Conservation (phyloP, 2,329 filamentous ascomycete genomes). For the Orbilia oligospora region DNA sequence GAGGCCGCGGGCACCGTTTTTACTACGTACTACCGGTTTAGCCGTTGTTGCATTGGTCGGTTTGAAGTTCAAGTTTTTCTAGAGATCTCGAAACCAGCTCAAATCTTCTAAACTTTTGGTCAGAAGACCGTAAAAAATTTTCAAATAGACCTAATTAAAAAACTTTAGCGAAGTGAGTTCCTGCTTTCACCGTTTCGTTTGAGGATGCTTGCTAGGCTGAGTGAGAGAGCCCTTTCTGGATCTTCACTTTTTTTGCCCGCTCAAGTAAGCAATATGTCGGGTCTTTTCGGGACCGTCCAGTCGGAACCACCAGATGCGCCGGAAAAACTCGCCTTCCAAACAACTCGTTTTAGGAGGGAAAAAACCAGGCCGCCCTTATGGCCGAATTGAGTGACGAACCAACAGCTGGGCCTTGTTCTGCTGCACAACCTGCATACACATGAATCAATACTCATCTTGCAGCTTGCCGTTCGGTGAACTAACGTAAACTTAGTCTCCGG, state of each 20-base stretch:
- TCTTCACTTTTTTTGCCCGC: neutral
- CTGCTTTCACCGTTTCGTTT: constrained; percentile 20
- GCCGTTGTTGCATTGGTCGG: constrained; percentile 10
- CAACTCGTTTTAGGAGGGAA: constrained; percentile 1
- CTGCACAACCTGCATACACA: neutral
- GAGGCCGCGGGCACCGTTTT: constrained; percentile 23
- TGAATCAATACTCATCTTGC: constrained; percentile 12
- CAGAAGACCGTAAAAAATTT: constrained; percentile 16
- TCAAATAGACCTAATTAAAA: neutral
- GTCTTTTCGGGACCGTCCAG: constrained; percentile 36
- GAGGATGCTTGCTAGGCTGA: constrained; percentile 18
- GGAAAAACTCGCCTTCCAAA: constrained; percentile 11
- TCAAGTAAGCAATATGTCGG: constrained; percentile 29
- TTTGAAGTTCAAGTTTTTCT: constrained; percentile 1
- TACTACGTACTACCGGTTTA: neutral
- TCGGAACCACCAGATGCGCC: neutral
- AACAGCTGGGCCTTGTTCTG: constrained; percentile 14
- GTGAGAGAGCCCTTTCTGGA: neutral
- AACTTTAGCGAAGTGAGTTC: constrained; percentile 29
- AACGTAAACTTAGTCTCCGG: neutral
- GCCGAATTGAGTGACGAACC: neutral
- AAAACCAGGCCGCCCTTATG: constrained; percentile 27
- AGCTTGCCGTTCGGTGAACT: neutral
- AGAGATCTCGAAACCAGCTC: constrained; percentile 30
- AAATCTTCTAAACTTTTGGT: constrained; percentile 19